These are phyloP conservation scores for Neurospora terricola DNA, from an alignment of 495 filamentous ascomycete species.

Conservation along the genomic window DNA sequence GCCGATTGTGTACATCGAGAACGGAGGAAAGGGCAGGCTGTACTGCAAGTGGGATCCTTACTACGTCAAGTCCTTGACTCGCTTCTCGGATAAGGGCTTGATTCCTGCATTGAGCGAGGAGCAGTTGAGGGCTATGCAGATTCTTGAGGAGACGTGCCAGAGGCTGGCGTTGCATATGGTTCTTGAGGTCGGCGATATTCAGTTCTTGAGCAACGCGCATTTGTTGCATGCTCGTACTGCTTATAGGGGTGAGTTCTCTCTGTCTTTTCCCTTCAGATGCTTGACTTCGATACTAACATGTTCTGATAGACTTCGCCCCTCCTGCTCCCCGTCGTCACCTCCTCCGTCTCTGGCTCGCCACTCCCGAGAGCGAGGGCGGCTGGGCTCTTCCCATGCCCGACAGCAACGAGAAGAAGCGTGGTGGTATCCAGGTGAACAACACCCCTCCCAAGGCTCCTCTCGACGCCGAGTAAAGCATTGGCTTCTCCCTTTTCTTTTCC, in stretches of 20 bases:
- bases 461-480: constrained; percentile 53
- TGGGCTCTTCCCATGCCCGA: constrained; percentile 80
- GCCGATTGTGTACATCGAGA: constrained; percentile 65
- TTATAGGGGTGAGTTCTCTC: constrained; percentile 33
- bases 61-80: constrained; percentile 55
- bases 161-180: constrained; percentile 64
- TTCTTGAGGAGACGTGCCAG: constrained; percentile 60
- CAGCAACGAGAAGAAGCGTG: constrained; percentile 70
- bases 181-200: constrained; percentile 69
- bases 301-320: constrained; percentile 46
- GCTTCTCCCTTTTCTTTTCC: neutral
- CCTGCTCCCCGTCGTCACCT: constrained; percentile 55
- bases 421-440: constrained; percentile 80
- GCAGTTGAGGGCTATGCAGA: constrained; percentile 52
- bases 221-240: constrained; percentile 60
- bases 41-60: constrained; percentile 71
- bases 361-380: constrained; percentile 71
- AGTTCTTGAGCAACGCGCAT: constrained; percentile 62
- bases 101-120: constrained; percentile 56
- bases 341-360: constrained; percentile 78
- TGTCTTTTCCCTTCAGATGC: neutral
- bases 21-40: constrained; percentile 30
- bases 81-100: constrained; percentile 56
- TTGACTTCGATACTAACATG: constrained; percentile 3
- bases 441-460: constrained; percentile 50